These are phyloP conservation scores for Penicillium subrubescens DNA, from an alignment of 495 filamentous ascomycete genomes.

Conservation along the genomic window DNA sequence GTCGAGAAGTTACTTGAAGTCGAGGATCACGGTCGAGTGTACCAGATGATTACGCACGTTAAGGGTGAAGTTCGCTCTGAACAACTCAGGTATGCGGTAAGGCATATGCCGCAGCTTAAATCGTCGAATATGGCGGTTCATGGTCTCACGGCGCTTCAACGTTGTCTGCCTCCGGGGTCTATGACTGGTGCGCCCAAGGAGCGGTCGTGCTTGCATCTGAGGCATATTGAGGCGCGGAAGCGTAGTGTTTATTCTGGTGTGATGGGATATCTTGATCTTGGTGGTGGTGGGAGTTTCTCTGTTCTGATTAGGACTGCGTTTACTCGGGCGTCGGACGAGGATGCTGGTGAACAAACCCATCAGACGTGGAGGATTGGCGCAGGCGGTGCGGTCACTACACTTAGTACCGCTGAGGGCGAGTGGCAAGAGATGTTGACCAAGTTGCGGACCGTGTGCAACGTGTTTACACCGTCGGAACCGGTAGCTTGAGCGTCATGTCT, in stretches of 20 bases:
- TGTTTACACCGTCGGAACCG: constrained; percentile 36
- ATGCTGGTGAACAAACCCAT: constrained; percentile 51
- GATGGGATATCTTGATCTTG: constrained; percentile 83
- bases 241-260: constrained; percentile 89
- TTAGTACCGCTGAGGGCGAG: constrained; percentile 77
- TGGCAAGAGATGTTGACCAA: constrained; percentile 92
- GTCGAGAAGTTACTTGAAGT: constrained; percentile 77
- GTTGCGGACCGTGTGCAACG: constrained; percentile 64
- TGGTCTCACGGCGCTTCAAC: constrained; percentile 76
- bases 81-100: constrained; percentile 40
- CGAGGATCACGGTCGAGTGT: constrained; percentile 88
- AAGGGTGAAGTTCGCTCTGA: constrained; percentile 60
- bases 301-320: constrained; percentile 84
- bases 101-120: constrained; percentile 36
- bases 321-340: constrained; percentile 42
- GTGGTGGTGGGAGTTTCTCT: constrained; percentile 83
- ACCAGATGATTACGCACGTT: constrained; percentile 86
- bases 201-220: constrained; percentile 80
- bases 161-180: constrained; percentile 79
- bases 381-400: constrained; percentile 81
- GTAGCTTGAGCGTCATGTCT: no score
- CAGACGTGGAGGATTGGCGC: constrained; percentile 83
- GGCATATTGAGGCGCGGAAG: constrained; percentile 61
- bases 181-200: constrained; percentile 98
- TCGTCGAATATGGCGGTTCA: constrained; percentile 45